Conservation (phyloP, 169 alveolate genomes). For the Perkinsus marinus region DNA sequence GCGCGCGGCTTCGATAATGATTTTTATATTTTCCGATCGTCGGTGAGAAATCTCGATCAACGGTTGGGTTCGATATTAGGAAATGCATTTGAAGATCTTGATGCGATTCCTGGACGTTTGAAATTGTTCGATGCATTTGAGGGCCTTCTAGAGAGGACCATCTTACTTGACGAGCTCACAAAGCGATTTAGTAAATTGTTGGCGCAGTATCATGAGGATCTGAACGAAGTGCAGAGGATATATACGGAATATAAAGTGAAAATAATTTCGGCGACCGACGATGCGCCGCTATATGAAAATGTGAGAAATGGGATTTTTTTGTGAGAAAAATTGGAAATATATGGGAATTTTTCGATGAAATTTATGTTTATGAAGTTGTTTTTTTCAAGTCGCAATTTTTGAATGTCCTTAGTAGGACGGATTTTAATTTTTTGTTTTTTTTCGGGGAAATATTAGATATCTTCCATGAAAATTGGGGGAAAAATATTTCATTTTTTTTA, state of each 20-base stretch:
- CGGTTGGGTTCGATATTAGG: constrained; percentile 69
- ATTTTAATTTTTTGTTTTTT: no score
- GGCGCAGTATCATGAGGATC: constrained; percentile 63
- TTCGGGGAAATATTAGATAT: no score
- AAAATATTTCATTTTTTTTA: no score
- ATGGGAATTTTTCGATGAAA: no score
- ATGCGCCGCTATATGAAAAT: constrained; percentile 48
- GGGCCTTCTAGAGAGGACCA: constrained; percentile 74
- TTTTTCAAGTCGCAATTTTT: no score
- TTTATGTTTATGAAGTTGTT: no score
- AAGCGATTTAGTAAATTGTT: constrained; percentile 68
- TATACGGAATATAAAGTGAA: constrained; percentile 60
- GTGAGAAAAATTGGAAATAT: no score
- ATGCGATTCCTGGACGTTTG: constrained; percentile 67
- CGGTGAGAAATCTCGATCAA: constrained; percentile 70
- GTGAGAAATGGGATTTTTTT: not conserved
- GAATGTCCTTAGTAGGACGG: no score
- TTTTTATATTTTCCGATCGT: constrained; percentile 70
- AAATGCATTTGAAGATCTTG: constrained; percentile 71
- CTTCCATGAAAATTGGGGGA: no score
- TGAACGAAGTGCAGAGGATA: constrained; percentile 56
- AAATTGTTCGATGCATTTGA: constrained; percentile 70
- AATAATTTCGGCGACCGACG: constrained; percentile 52
- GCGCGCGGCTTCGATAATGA: constrained; percentile 69
- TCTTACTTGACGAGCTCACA: constrained; percentile 75